phyloP scores from a whole-genome alignment of 2,329 filamentous ascomycete species.

The Penicillium sp. region DNA sequence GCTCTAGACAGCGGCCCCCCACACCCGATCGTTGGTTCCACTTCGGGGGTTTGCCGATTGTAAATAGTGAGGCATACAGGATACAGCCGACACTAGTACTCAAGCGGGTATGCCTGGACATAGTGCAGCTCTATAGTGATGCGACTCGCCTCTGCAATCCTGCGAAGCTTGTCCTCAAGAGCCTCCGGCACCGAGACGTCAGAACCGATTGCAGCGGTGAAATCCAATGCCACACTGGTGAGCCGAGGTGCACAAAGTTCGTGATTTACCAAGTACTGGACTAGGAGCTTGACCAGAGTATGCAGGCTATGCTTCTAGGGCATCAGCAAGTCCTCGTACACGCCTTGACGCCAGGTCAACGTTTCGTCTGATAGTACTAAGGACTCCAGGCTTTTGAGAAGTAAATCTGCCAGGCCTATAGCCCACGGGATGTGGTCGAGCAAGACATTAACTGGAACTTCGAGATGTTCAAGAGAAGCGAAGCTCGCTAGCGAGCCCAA shows the following conservation, averaged over 20 bases:
- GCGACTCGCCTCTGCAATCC: neutral
- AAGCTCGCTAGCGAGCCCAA: neutral
- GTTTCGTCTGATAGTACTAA: neutral
- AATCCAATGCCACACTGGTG: neutral
- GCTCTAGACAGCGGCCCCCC: neutral
- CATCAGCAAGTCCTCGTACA: neutral
- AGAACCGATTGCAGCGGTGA: neutral
- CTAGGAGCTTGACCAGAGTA: neutral
- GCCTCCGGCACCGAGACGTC: neutral
- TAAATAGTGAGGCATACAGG: neutral
- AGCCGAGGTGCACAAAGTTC: neutral
- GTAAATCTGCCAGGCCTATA: neutral
- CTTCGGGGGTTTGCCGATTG: neutral
- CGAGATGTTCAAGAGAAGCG: neutral
- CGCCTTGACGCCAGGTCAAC: neutral
- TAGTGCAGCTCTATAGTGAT: neutral
- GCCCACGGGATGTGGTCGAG: neutral
- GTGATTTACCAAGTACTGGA: neutral
- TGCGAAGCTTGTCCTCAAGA: neutral
- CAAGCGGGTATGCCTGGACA: neutral
- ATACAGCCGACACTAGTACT: neutral
- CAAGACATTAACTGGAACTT: neutral
- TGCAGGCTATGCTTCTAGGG: neutral
- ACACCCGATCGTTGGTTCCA: neutral
- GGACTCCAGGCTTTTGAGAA: neutral